phyloP scores from a whole-genome alignment of 1,284 basidiomycete genomes.

The Lentinula novae-zelandiae region DNA sequence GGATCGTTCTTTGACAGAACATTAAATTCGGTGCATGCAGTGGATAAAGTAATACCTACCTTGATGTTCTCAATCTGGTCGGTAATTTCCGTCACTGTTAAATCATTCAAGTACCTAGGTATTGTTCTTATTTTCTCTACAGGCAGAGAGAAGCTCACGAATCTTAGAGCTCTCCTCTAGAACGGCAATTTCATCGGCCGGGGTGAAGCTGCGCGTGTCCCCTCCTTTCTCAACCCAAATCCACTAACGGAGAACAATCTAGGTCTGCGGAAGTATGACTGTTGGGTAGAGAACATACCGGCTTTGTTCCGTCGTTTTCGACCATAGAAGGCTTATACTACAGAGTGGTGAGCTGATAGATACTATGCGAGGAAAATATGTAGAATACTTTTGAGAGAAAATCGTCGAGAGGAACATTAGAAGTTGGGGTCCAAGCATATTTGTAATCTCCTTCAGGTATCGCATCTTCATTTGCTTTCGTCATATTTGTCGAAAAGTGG shows the following conservation, averaged over 20 bases:
- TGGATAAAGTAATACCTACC: conserved; percentile 27
- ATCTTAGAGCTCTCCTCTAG: conserved; percentile 41
- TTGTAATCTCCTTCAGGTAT: neutral
- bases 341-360: neutral
- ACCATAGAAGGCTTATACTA: conserved; percentile 74
- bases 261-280: neutral
- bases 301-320: conserved; percentile 69
- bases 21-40: neutral
- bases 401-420: conserved; percentile 9
- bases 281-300: conserved; percentile 36
- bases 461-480: conserved; percentile 6
- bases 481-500: neutral
- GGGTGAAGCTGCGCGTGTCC: conserved; percentile 17
- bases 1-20: conserved; percentile 48
- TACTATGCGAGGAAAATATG: neutral
- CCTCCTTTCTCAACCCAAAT: conserved; percentile 53
- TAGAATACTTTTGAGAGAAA: conserved; percentile 12
- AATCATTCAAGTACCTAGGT: neutral
- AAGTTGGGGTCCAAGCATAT: conserved; percentile 4
- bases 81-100: conserved; percentile 54
- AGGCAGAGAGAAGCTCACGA: conserved; percentile 32
- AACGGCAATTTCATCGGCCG: conserved; percentile 22
- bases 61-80: conserved; percentile 57
- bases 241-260: conserved; percentile 46
- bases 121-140: neutral